phyloP scores from a whole-genome alignment of 2,329 filamentous ascomycete genomes.

The Coniochaeta hoffmannii region DNA sequence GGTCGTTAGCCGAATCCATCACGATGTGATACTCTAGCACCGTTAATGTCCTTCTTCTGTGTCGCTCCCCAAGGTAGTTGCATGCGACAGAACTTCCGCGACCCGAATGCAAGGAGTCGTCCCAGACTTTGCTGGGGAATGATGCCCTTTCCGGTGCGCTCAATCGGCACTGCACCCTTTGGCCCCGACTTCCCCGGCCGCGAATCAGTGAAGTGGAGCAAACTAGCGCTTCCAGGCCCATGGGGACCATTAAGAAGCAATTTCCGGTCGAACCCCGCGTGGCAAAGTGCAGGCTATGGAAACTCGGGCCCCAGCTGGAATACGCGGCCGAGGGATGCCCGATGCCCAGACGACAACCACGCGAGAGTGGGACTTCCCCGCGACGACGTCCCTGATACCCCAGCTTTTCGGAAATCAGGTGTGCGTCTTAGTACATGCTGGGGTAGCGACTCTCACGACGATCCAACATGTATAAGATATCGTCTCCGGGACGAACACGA shows the following conservation, averaged over 20 bases:
- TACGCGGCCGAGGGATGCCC: not conserved
- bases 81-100: not conserved
- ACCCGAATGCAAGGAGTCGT: not conserved
- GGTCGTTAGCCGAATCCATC: not conserved
- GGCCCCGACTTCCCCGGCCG: not conserved
- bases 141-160: too few relatives aligned
- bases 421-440: not conserved
- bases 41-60: too few relatives aligned
- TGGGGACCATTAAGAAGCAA: too few relatives aligned
- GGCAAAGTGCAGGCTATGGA: not conserved
- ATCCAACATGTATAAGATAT: not conserved
- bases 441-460: not conserved
- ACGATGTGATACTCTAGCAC: not conserved
- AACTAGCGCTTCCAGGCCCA: not conserved
- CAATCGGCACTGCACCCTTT: not conserved
- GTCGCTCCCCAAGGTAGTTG: not conserved
- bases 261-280: not conserved
- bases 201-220: not conserved
- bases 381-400: not conserved
- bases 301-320: not conserved
- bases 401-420: not conserved
- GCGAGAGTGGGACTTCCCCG: not conserved
- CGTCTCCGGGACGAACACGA: not conserved
- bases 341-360: not conserved
- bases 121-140: too few relatives aligned